Conservation (phyloP, 257 asterid species). For the Primulina huaijiensis region DNA sequence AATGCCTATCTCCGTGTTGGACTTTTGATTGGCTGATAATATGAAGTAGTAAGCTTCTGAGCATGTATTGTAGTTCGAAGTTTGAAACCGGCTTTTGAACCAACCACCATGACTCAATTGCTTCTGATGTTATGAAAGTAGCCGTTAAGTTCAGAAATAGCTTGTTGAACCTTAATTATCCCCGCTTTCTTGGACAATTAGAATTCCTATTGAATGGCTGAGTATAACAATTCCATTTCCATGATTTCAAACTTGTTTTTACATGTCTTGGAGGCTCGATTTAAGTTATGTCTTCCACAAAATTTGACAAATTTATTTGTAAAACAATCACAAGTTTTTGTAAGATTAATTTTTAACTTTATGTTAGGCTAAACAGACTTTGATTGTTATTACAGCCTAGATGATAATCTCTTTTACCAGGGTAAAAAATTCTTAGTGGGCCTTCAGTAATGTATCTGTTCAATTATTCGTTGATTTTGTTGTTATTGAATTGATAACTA, state of each 20-base stretch:
- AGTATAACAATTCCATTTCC: no score
- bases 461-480: constrained; percentile 9
- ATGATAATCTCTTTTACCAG: background rate
- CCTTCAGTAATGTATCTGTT: background rate
- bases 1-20: no score
- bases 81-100: background rate
- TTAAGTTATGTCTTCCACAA: no score
- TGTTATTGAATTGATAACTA: background rate
- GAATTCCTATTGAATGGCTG: no score
- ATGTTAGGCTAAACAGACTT: background rate
- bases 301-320: no score
- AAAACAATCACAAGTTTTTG: no score
- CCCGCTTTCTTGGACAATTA: no score
- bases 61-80: background rate
- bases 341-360: no score
- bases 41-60: background rate
- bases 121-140: no score
- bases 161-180: background rate
- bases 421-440: background rate
- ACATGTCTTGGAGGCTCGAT: no score
- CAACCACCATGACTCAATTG: background rate
- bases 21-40: no score
- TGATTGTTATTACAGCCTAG: background rate
- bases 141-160: background rate
- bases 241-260: no score